Evolutionary conservation across 768 basidiomycete genomes (phyloP), one percentile per base, ranked within the genome.

Genomic region (Hebeloma cylindrosporum): DNA sequence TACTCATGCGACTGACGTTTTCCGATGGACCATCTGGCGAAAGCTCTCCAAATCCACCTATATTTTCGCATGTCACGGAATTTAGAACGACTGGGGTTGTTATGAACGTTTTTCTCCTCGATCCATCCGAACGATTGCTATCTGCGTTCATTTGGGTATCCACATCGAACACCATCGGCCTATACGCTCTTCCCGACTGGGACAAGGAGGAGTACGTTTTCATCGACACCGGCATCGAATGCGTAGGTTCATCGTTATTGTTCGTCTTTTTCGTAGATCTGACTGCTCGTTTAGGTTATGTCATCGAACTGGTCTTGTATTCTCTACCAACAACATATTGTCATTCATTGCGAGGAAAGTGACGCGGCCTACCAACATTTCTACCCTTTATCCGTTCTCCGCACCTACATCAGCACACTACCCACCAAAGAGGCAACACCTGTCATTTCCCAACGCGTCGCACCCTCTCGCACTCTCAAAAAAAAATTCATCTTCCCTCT

Each of bases 281-380:
- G 25, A 26, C 44, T 51, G 40, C 20, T 30, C 23, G 29, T 28
- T 25, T 35, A 86, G 85, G 71, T 77, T 9, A 69, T 73, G 58
- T 83, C 82, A 14, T 82, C 84, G 7, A 87, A 86, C 46, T 88
- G 85, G 85, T 85, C 83, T 17, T 88, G 85, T 54, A 86, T 86
- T 35, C 62, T 86, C 7, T 78, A 75, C 55, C 74, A 86, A 51
- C 53, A 60, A 23, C 75, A 83, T 50, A 83, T 88, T 46, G 83
- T 86, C 26, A 83, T 88, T 27, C 85, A 88, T 54, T 83, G 78
- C 27, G 85, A 87, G 63, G 83, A 85, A 60, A 75, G 74, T 40
- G 78, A 80, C 6, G 72, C 72, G 3, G 84, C 83, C 0, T 78
- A 66, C 45, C 85, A 87, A 59, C 75, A 85, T 53, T 85, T 85